These are phyloP conservation scores for Candida sojae DNA, from an alignment of 1,139 yeast genomes.

Conservation along the genomic window DNA sequence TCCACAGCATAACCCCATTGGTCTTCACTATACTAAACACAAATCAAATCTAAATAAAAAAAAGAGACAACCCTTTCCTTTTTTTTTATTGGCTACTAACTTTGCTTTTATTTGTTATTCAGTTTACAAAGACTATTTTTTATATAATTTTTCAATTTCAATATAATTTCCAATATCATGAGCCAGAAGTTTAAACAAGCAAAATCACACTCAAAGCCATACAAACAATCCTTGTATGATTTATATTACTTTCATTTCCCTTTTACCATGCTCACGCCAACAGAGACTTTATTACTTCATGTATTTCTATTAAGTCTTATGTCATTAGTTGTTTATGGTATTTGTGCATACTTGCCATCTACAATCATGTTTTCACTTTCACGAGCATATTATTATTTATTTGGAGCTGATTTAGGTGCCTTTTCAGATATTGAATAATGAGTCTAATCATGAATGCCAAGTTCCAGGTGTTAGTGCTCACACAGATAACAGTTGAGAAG, in stretches of 20 bases:
- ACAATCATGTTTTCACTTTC: conserved; percentile 31
- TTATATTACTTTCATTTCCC: conserved; percentile 42
- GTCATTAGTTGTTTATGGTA: conserved; percentile 37
- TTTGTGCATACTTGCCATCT: conserved; percentile 37
- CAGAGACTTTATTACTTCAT: conserved; percentile 36
- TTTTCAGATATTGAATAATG: too few species aligned
- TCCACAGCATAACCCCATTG: background rate
- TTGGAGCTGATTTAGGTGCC: conserved; percentile 24
- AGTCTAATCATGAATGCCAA: too few species aligned
- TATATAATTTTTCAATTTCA: background rate
- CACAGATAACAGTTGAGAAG: too few species aligned
- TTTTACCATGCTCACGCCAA: conserved; percentile 38
- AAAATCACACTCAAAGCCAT: background rate
- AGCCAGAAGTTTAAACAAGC: background rate
- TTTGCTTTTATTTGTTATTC: too few species aligned
- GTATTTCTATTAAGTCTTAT: conserved; percentile 31
- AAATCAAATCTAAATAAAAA: too few species aligned
- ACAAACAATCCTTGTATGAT: conserved; percentile 19
- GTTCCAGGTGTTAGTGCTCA: too few species aligned
- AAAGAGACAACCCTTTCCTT: background rate
- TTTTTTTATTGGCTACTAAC: background rate
- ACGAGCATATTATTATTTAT: conserved; percentile 37
- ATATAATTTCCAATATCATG: background rate
- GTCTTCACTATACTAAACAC: too few species aligned
- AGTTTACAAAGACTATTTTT: background rate